Conservation (phyloP, 495 filamentous ascomycete genomes). For the Beverwykella pulmonaria region DNA sequence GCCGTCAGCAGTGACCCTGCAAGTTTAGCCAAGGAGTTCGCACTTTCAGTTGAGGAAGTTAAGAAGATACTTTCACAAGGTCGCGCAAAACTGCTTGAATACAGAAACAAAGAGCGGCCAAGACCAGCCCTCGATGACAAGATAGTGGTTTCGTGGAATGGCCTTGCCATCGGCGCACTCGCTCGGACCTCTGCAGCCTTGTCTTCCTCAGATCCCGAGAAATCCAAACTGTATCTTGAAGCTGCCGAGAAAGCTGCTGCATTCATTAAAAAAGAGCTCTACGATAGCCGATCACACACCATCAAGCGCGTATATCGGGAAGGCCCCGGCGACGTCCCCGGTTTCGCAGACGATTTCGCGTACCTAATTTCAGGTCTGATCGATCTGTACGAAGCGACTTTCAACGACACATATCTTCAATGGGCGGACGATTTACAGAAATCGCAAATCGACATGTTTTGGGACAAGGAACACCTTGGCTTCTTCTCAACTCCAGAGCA, state of each 20-base stretch:
- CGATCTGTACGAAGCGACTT: constrained; percentile 85
- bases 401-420: constrained; percentile 74
- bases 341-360: constrained; percentile 95
- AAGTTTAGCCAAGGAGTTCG: constrained; percentile 75
- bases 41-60: constrained; percentile 72
- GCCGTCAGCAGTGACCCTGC: constrained; percentile 62
- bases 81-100: constrained; percentile 68
- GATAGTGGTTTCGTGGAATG: constrained; percentile 85
- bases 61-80: constrained; percentile 68
- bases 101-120: constrained; percentile 74
- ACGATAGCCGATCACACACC: constrained; percentile 61
- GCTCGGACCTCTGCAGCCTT: constrained; percentile 73
- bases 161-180: constrained; percentile 82
- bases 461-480: constrained; percentile 58
- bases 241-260: constrained; percentile 68
- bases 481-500: constrained; percentile 82
- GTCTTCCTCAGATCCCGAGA: constrained; percentile 59
- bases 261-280: constrained; percentile 81
- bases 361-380: constrained; percentile 83
- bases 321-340: constrained; percentile 68
- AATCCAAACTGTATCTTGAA: constrained; percentile 60
- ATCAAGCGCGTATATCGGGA: constrained; percentile 79
- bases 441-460: constrained; percentile 50
- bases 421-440: constrained; percentile 86
- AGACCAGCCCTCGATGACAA: constrained; percentile 89